Base-by-base conservation (phyloP, 2,329 filamentous ascomycete species). In the Aspergillus vadensis region DNA sequence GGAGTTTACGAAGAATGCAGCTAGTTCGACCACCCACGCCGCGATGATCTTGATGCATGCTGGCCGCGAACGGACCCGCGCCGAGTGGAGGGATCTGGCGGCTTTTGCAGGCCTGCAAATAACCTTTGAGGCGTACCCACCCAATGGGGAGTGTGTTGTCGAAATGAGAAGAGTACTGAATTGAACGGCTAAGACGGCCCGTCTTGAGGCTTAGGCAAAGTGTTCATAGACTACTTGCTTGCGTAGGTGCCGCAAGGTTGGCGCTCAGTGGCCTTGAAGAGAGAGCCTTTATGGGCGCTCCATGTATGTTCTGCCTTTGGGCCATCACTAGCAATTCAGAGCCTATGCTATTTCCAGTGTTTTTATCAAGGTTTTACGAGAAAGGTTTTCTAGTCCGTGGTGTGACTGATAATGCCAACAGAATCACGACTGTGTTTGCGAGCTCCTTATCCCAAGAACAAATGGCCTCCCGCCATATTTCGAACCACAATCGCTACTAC, bases 11-110 rank as follows among this genome's bases (percentile, higher is more conserved):
- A 77, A 77, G 62, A 76, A 76, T 49, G 48, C 62, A 38, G 75
- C 66, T 15, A 74, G 76, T 50, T 74, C 71, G 2, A 68, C 68
- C 47, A 69, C 76, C 53, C 75, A 77, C 62, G 70, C 75, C 2
- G 72, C 70, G 9, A 77, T 77, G 75, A 72, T 77, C 61, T 68
- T 69, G 0, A 53, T 77, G 19, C 77, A 68, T 58, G 75, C 69
- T 1, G 74, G 75, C 0, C 65, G 75, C 3, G 68, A 75, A 55
- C 67, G 75, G 43, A 75, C 71, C n/a, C 58, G 67, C n/a, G 49
- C 57, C 1, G 75, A 77, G 58, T 77, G 74, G 74, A 69, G 68
- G 44, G 69, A 71, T 39, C 63, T 77, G 59, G 75, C 75, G 4
- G 63, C 63, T 4, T 58, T 77, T 43, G 67, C 66, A 9, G 74